Conservation (phyloP, 2,329 filamentous ascomycete genomes). For the Cytospora mali region DNA sequence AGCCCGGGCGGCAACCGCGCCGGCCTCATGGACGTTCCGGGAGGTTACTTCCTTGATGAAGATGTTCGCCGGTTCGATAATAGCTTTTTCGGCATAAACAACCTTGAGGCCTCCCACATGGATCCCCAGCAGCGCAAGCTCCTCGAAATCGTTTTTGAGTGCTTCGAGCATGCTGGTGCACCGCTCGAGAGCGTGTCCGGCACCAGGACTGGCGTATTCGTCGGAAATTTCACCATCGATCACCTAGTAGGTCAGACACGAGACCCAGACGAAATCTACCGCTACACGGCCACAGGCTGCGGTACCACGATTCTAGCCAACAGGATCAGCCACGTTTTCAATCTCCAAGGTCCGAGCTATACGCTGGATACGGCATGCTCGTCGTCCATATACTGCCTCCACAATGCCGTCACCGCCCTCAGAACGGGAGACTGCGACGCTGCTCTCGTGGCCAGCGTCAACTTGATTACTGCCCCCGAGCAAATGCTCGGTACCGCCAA, state of each 20-base stretch:
- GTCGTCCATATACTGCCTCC: slow-evolving; percentile 36
- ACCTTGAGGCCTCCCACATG: slow-evolving; percentile 36
- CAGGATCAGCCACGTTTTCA: background rate
- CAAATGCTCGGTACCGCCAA: slow-evolving; percentile 35
- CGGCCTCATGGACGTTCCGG: background rate
- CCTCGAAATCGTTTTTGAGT: slow-evolving; percentile 39
- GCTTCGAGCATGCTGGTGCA: background rate
- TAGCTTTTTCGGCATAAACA: slow-evolving; percentile 37
- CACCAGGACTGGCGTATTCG: background rate
- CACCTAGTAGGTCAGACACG: background rate
- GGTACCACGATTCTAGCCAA: background rate
- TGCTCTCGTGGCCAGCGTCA: slow-evolving; percentile 25
- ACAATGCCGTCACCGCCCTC: slow-evolving; percentile 38
- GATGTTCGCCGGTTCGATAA: slow-evolving; percentile 34
- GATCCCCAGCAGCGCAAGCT: slow-evolving; percentile 39
- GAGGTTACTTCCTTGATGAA: slow-evolving; percentile 37
- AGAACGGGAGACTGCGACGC: slow-evolving; percentile 32
- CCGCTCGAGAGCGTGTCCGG: background rate
- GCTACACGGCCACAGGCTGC: background rate
- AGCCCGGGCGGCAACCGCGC: no score
- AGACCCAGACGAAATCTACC: background rate
- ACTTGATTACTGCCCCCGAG: slow-evolving; percentile 31
- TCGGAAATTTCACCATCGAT: background rate
- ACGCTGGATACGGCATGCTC: slow-evolving; percentile 40
- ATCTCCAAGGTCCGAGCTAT: background rate